Base-by-base conservation (phyloP, 2,329 filamentous ascomycete genomes). In the Diaporthe humulicola region DNA sequence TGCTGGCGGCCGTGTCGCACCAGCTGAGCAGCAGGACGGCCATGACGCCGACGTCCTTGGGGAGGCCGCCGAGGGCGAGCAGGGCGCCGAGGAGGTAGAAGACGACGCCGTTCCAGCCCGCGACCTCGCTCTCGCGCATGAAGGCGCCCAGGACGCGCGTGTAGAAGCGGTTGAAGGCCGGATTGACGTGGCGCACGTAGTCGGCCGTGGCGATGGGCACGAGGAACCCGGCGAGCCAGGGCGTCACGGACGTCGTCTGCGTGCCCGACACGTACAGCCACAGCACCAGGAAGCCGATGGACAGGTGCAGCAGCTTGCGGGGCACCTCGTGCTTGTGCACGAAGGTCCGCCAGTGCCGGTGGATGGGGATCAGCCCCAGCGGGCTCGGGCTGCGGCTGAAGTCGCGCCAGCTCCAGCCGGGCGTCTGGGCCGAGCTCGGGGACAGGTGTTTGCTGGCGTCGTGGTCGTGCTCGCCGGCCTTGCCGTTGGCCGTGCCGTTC, bases 241-340 rank as follows among this genome's bases (percentile, higher is more conserved):
- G 96, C 57, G 96, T 93, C 69, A 99, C 96, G 25, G 93, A 86
- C 28, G 87, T 87, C 0, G 94, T 91, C 83, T 98, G 95, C 7
- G 93, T 90, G 73, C 95, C 96, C 36, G 90, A 91, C 67, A 91
- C 88, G 84, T 98, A 99, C 50, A 98, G 90, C 86, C 93, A 94
- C 60, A 98, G 90, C 28, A 96, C 95, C 76, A 98, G 89, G 86
- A 98, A 98, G 72, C 97, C 97, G 81, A 99, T 99, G 64, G 96
- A 98, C 74, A 98, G 95, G 83, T 99, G 97, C 50, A 99, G 89
- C 54, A 92, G 87, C 84, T 99, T 99, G 79, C 97, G 93, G 14
- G 97, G 97, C 71, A 99, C 96, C 85, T 99, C 97, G 84, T 99
- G 96, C 80, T 95, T 95, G 88, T 99, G 97, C 77, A 98, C 94